Percentiles rank a stretch among this genome's conserved stretches.
These are phyloP conservation scores for Chloris gayana DNA, from an alignment of 176 grass and related monocot species.

Conservation along the genomic window DNA sequence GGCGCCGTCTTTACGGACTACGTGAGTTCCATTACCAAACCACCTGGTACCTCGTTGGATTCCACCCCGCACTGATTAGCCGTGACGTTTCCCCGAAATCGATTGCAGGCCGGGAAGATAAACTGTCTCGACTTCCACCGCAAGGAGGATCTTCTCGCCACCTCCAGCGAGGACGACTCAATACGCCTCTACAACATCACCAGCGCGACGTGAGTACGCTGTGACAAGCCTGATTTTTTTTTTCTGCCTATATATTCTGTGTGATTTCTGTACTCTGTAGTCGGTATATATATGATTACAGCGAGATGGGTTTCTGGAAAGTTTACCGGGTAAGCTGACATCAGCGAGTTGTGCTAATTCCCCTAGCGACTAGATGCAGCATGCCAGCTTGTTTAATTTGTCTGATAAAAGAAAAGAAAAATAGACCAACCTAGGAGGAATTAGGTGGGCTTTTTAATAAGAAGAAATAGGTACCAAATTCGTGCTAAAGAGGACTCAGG, in stretches of 20 bases:
- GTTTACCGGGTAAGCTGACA: background rate
- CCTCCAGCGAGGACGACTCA: slow-evolving; percentile 89
- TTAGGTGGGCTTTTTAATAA: background rate
- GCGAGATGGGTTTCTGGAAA: background rate
- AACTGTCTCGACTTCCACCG: slow-evolving; percentile 96
- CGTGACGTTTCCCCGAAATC: background rate
- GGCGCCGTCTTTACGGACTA: slow-evolving; percentile 83
- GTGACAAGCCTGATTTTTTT: background rate
- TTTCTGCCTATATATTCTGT: background rate
- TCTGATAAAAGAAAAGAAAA: too few relatives aligned
- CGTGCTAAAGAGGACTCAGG: background rate
- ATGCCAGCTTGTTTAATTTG: too few relatives aligned
- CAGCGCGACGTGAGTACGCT: slow-evolving; percentile 68
- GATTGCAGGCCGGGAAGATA: slow-evolving; percentile 76
- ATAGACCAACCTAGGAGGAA: background rate
- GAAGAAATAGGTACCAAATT: background rate
- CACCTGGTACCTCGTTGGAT: background rate
- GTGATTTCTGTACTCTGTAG: background rate
- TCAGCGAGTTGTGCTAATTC: background rate
- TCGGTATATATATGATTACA: background rate
- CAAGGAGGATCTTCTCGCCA: slow-evolving; percentile 86
- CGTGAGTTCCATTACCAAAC: slow-evolving; percentile 44
- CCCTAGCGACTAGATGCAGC: background rate
- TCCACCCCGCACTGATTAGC: background rate
- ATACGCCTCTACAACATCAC: slow-evolving; percentile 85